Percentiles rank a stretch among this genome's conserved stretches.
These are phyloP conservation scores for Aquilaria yunnanensis DNA, from an alignment of 345 rosid species.

Conservation along the genomic window DNA sequence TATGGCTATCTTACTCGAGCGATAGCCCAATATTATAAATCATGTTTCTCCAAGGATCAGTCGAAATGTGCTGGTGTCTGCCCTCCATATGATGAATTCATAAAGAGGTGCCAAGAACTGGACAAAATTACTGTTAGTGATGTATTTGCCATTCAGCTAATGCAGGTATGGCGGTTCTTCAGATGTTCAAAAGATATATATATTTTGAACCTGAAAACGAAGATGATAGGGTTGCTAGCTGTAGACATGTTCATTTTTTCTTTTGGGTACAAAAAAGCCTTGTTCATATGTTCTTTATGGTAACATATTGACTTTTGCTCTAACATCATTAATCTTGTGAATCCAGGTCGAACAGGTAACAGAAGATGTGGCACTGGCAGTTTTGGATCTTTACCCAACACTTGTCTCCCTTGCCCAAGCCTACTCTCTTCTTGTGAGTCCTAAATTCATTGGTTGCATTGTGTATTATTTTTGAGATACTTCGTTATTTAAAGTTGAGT, in stretches of 20 bases:
- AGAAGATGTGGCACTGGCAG: conserved; percentile 67
- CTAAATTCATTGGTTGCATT: conserved; percentile 1
- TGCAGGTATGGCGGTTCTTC: conserved; percentile 61
- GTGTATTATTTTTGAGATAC: background rate
- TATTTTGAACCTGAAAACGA: too few relatives aligned
- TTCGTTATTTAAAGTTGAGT: background rate
- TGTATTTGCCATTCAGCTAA: conserved; percentile 85
- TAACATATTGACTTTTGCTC: conserved; percentile 3
- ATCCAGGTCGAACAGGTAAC: conserved; percentile 83
- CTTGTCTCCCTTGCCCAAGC: conserved; percentile 72
- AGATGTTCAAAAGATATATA: background rate
- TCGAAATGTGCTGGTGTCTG: conserved; percentile 30
- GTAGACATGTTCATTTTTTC: background rate
- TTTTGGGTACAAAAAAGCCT: background rate
- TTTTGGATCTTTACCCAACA: conserved; percentile 79
- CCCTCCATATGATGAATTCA: conserved; percentile 56
- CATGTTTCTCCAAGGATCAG: conserved; percentile 26
- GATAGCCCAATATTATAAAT: conserved; percentile 52
- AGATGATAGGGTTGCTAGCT: background rate
- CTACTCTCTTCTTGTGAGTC: conserved; percentile 77
- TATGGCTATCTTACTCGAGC: conserved; percentile 72
- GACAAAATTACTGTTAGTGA: conserved; percentile 82
- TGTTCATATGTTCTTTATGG: background rate
- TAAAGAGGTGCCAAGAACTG: conserved; percentile 65
- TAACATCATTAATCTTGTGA: conserved; percentile 9